Base-by-base conservation (phyloP, 2,329 filamentous ascomycete genomes). In the Paecilomyces fulvus region DNA sequence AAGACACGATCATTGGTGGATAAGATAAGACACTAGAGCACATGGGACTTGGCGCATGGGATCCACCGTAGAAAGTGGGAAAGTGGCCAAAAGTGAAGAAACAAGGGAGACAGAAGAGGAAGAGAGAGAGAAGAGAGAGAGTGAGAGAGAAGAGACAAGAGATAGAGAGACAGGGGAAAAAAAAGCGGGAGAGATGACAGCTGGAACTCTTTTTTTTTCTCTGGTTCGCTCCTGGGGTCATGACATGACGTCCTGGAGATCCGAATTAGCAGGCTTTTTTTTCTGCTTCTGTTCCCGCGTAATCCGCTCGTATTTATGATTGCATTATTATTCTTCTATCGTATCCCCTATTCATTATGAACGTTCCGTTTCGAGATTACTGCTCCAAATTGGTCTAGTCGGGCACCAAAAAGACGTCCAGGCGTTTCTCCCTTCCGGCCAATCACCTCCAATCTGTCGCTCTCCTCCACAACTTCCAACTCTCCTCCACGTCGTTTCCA, bases 1-100 rank as follows among this genome's bases (percentile, higher is more conserved):
- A 52, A n/a, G 25, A 4, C 10, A 20, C 30, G 21, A n/a, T 59
- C 54, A 63, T 65, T 64, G 63, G 62, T 3, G 25, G n/a, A 49
- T 9, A 3, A 17, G 46, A 49, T n/a, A 37, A 12, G 33, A n/a
- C 33, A 37, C 33, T 37, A 43, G 37, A 12, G 37, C 37, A 43
- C 37, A 17, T 43, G 37, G 14, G 37, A 5, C 37, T 43, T 17
- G 37, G 37, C n/a, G 37, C 33, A 11, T 2, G 37, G 37, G 37
- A 43, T 43, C 37, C 33, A 14, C 10, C 3, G 33, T 5, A n/a
- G 14, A 43, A 43, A 43, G 33, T 5, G 37, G 14, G 14, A 43
- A 43, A 43, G 37, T 17, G 37, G 37, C n/a, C 17, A 21, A 21
- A 21, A 21, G 21, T 21, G 21, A 21, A 21, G 21, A 28, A 5